phyloP scores from a whole-genome alignment of 148 eudicot species.

The Nyssa sinensis region DNA sequence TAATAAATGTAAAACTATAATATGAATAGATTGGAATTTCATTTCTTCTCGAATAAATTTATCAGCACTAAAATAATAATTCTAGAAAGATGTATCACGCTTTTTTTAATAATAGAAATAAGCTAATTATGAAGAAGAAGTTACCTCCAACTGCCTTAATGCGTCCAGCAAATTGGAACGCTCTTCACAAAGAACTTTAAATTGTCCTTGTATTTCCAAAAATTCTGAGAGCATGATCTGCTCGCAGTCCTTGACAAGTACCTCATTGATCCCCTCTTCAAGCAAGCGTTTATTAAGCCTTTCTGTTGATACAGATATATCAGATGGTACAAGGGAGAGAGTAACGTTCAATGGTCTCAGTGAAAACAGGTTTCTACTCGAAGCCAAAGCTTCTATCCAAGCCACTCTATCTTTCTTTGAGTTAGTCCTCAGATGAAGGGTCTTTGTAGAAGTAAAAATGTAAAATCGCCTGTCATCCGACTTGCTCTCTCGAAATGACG shows the following conservation, averaged over 20 bases:
- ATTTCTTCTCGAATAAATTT: no score
- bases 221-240: conserved; percentile 88
- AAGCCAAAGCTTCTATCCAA: conserved; percentile 81
- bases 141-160: conserved; percentile 85
- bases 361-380: conserved; percentile 51
- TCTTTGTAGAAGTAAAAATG: conserved; percentile 90
- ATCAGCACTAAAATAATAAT: neutral
- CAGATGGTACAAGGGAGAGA: conserved; percentile 40
- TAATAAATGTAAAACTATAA: neutral
- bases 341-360: conserved; percentile 50
- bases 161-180: conserved; percentile 78
- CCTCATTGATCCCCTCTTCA: conserved; percentile 71
- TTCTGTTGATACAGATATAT: conserved; percentile 71
- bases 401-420: conserved; percentile 61
- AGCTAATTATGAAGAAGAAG: neutral
- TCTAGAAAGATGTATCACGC: neutral
- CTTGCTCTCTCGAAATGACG: conserved; percentile 87
- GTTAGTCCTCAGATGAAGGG: conserved; percentile 78
- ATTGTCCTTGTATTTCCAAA: conserved; percentile 59
- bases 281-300: conserved; percentile 65
- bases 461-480: conserved; percentile 78
- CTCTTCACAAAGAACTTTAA: conserved; percentile 68
- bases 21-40: neutral
- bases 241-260: conserved; percentile 85
- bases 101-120: no score